Evolutionary conservation across 805 yeast genomes (phyloP), one percentile per base, ranked within the genome.

Genomic region (Jamesozyma piceae): DNA sequence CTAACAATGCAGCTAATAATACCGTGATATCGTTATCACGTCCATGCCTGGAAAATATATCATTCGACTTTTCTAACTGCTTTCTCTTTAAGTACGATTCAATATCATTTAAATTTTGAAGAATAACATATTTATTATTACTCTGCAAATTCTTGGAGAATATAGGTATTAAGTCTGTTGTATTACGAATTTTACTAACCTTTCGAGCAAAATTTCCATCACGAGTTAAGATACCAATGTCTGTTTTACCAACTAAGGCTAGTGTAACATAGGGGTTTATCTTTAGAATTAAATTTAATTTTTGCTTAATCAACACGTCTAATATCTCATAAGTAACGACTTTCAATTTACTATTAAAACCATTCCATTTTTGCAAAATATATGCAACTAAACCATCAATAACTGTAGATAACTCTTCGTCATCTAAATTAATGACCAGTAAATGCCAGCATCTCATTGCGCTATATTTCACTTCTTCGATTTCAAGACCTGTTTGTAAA

Each of bases 361-460:
- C 44, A 1, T 57, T 54, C 77, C 88, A 87, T 43, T 74, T 74
- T 56, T 85, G 92, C 33, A 83, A 68, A 20, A 87, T 69, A 31
- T 83, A 71, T 1, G 95, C 80, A 11, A 87, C 69, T 0, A 88
- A 70, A 31, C 85, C 74, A 57, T 87, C 94, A 33, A 85, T 70
- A 28, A 89, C 68, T 2, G 85, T 77, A 0, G 74, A 73, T 31
- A 85, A 65, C 45, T 80, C 78, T 2, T 72, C 67, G 24, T 74
- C 71, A 13, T 69, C 74, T 15, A 90, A 60, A n/a, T 67, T 68
- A 15, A 69, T 65, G 2, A 85, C 73, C 40, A 90, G 65, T 2
- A 70, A 67, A 40, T 71, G 68, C 82, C 95, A 80, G 43, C 92
- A 82, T 37, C 71, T 66, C 34, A 92, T 64, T 0, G 90, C 76